Evolutionary conservation across 1,284 basidiomycete species (phyloP), one percentile per base, ranked within the genome.

Genomic region (Cronartium quercuum): DNA sequence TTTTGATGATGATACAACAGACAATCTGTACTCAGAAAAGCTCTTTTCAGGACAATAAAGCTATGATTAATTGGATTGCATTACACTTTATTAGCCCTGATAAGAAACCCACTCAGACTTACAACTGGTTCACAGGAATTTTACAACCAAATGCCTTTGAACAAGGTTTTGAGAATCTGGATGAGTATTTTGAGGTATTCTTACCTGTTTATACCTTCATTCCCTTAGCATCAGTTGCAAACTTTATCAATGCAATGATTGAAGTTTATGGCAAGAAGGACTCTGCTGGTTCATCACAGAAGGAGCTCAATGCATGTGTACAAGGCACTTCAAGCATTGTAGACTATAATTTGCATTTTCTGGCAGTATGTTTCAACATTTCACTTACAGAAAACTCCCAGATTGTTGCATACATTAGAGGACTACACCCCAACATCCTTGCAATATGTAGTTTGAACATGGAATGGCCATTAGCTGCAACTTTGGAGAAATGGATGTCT

Each of bases 261-360:
- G 34, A 29, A 1, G 15, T 37, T 4, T 68, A 58, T 41, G 67
- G 67, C 13, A 40, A 68, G 18, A 58, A 68, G n/a, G 44, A 41
- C 34, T 21, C 12, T 2, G n/a, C 58, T 2, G 35, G 41, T 24
- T 38, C 44, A 12, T 35, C 55, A 38, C 41, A 41, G 55, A 9
- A 40, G 15, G 55, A 6, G 9, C 55, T 70, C 21, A 44, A 38
- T 24, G 40, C 41, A 7, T 70, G 57, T 24, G n/a, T 41, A 21
- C 68, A 70, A 15, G 2, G 34, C 0, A 37, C 35, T 34, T 29
- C n/a, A n/a, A 29, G 41, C 1, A 51, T 70, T n/a, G 68, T n/a
- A 9, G 60, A 70, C 15, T 70, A 70, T 34, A 70, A 62, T 51
- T 29, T 42, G 1, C 40, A 35, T 44, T 63, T 70, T 44, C n/a